These are phyloP conservation scores for Euphorbia peplus DNA, from an alignment of 345 rosid species.

Conservation along the genomic window DNA sequence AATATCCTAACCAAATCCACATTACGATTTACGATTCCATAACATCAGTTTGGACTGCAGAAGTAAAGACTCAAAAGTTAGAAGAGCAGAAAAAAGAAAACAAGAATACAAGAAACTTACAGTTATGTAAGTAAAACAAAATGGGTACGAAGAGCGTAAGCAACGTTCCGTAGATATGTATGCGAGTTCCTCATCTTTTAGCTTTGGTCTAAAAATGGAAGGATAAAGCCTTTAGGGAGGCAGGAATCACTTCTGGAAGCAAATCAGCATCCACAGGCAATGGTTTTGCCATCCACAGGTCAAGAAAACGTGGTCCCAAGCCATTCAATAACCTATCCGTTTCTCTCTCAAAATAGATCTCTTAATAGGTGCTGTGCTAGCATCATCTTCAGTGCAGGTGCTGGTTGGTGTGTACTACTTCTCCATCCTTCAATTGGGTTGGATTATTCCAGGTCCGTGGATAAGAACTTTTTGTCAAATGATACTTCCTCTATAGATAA, in stretches of 20 bases:
- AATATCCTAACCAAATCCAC: too few species aligned
- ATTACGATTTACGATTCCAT: too few species aligned
- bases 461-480: constrained; percentile 14
- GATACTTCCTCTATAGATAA: constrained; percentile 56
- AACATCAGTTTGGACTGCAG: too few species aligned
- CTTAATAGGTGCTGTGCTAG: constrained; percentile 26
- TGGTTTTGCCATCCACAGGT: constrained; percentile 94
- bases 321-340: constrained; percentile 78
- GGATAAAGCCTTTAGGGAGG: constrained; percentile 65
- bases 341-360: constrained; percentile 75
- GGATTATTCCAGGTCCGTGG: constrained; percentile 4
- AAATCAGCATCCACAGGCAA: constrained; percentile 84
- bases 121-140: too few species aligned
- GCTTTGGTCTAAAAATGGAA: constrained; percentile 47
- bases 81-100: too few species aligned
- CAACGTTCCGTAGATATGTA: constrained; percentile 70
- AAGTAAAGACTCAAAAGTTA: too few species aligned
- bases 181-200: constrained; percentile 57
- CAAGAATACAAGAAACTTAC: too few species aligned
- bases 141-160: constrained; percentile 69
- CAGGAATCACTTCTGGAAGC: constrained; percentile 64
- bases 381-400: too few species aligned
- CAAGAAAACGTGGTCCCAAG: constrained; percentile 76
- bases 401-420: too few species aligned
- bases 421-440: constrained; percentile 16